Conservation (phyloP, 371 early-diverging fungal genomes). For the Capniomyces stellatus region DNA sequence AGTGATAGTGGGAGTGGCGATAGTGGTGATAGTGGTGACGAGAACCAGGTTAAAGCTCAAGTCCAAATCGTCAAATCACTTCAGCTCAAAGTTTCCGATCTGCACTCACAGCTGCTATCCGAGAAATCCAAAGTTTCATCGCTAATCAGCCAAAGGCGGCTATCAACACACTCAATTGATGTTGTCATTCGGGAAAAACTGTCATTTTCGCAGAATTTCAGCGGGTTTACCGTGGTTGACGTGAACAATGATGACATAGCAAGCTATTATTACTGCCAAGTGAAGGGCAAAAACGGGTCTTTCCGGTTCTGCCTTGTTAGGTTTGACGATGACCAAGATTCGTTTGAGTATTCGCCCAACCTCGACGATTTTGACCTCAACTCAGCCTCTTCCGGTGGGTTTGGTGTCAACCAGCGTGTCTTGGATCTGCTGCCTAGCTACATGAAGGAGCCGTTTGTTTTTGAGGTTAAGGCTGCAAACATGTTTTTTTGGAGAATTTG, state of each 20-base stretch:
- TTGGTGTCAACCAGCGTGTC: too few species aligned
- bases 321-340: not conserved
- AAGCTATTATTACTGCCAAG: not conserved
- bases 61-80: not conserved
- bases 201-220: not conserved
- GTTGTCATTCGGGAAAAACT: not conserved
- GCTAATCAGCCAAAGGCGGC: not conserved
- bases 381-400: too few species aligned
- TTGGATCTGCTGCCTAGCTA: not conserved
- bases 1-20: too few species aligned
- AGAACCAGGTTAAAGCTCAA: not conserved
- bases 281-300: slow-evolving; percentile 1
- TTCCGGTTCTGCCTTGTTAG: not conserved
- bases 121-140: not conserved
- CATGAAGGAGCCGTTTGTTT: not conserved
- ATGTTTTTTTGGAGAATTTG: not conserved
- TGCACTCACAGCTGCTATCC: not conserved
- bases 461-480: not conserved
- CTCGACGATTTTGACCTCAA: not conserved
- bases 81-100: not conserved
- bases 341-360: slow-evolving; percentile 1
- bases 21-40: not conserved
- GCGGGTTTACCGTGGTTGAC: slow-evolving; percentile 3
- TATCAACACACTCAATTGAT: not conserved
- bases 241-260: slow-evolving; percentile 1